These are phyloP conservation scores for Luffa acutangula DNA, from an alignment of 306 rosid genomes.

Conservation along the genomic window DNA sequence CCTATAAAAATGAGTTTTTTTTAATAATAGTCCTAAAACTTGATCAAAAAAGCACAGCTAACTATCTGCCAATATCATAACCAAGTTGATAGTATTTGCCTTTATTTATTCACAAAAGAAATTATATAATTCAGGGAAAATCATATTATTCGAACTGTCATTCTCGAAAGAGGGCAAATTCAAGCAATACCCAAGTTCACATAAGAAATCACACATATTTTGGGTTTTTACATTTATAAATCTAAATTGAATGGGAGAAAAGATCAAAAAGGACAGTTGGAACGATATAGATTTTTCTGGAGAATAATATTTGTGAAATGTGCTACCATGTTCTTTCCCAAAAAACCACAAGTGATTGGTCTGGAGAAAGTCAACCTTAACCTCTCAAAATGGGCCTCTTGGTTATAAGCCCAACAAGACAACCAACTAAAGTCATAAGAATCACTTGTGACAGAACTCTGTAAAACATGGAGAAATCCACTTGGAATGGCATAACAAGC, in stretches of 20 bases:
- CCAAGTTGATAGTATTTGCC: not conserved
- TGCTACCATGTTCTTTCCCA: not conserved
- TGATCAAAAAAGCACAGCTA: not conserved
- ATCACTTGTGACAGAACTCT: not conserved
- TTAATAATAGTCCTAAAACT: not conserved
- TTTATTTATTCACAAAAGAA: not conserved
- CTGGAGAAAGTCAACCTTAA: not conserved
- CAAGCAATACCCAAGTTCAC: not conserved
- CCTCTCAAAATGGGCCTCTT: not conserved
- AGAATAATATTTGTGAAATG: not conserved
- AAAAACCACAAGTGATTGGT: not conserved
- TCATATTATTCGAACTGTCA: not conserved
- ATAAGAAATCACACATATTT: not conserved
- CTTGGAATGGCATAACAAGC: not conserved
- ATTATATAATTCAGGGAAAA: not conserved
- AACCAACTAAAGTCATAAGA: not conserved
- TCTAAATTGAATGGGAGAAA: not conserved
- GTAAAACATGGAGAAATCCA: not conserved
- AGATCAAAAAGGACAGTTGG: not conserved
- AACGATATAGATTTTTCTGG: not conserved
- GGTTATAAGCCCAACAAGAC: not conserved
- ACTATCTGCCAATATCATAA: not conserved
- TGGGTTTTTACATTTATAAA: not conserved
- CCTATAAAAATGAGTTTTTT: not conserved
- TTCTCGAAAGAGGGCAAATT: not conserved